Conservation (phyloP, 2,329 filamentous ascomycete species). For the Alternaria panax region DNA sequence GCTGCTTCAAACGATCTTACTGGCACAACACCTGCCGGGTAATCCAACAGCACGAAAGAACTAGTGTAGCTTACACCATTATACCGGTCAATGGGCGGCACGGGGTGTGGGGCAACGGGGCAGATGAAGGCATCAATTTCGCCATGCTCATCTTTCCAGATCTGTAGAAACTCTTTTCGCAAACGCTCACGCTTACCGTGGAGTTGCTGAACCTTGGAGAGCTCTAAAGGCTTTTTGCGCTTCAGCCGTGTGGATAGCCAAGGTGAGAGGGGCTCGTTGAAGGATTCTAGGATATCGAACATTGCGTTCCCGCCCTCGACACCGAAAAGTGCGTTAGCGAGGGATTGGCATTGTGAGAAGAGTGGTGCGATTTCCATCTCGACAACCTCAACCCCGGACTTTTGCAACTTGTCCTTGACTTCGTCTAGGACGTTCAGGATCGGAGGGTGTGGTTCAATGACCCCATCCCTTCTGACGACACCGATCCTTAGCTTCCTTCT, state of each 20-base stretch:
- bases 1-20: slow-evolving; percentile 58
- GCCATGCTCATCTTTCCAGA: slow-evolving; percentile 61
- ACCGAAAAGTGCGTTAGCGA: slow-evolving; percentile 66
- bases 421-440: slow-evolving; percentile 57
- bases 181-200: slow-evolving; percentile 62
- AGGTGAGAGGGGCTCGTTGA: slow-evolving; percentile 64
- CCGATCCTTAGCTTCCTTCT: slow-evolving; percentile 54
- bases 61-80: slow-evolving; percentile 69
- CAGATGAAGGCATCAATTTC: slow-evolving; percentile 68
- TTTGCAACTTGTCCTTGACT: slow-evolving; percentile 46
- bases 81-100: slow-evolving; percentile 68
- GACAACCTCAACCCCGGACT: slow-evolving; percentile 61
- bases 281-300: slow-evolving; percentile 64
- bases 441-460: slow-evolving; percentile 61
- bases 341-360: slow-evolving; percentile 63
- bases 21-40: slow-evolving; percentile 65
- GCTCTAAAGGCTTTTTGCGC: slow-evolving; percentile 56
- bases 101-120: slow-evolving; percentile 69
- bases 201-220: slow-evolving; percentile 60
- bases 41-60: slow-evolving; percentile 68
- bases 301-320: slow-evolving; percentile 64
- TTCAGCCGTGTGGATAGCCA: slow-evolving; percentile 64
- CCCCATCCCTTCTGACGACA: slow-evolving; percentile 59
- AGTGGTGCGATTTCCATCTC: slow-evolving; percentile 63
- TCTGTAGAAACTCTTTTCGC: slow-evolving; percentile 63